Evolutionary conservation across 345 rosid genomes (phyloP), one percentile per base, ranked within the genome.

Genomic region (Ailanthus altissimus): DNA sequence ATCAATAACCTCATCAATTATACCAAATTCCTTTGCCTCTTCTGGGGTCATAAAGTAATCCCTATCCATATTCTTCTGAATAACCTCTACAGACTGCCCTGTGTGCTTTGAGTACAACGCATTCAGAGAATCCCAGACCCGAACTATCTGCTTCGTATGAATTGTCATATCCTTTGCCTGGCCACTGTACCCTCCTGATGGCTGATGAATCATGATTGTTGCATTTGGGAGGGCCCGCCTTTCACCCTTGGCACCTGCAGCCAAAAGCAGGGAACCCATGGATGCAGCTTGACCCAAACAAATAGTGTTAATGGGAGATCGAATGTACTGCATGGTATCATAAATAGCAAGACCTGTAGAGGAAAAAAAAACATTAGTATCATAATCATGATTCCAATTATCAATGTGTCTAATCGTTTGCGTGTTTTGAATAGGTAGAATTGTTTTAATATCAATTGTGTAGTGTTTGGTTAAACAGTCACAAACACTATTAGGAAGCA

Each of bases 281-380:
- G 99, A 97, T 20, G 99, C 99, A 79, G 99, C 99, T 80, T 94
- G 99, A 16, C 99, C 99, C 83, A 97, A 77, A 81, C 99, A 97
- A 58, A 90, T 91, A 42, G 99, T 97, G 78, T 85, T 90, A 49
- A 97, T 82, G 5, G 99, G 98, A 76, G 97, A 94, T 54, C 93
- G 89, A 70, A 97, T 89, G 80, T 94, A 97, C 84, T 91, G 98
- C 98, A 97, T 94, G 0, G 98, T 97, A 72, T 97, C 98, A 60
- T 97, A 94, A 75, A 97, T 94, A 20, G 98, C 98, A 83, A 97
- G 97, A 67, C 99, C 99, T 90, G 89, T 7, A 73, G 23, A 72
- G n/a, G n/a, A 66, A 21, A 51, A 15, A 65, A 23, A 62, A 54
- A 21, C 28, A 60, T 61, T 8, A 54, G 49, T 40, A 60, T 6